Evolutionary conservation across 371 early-diverging fungal species (phyloP), one percentile per base, ranked within the genome.

Genomic region (Parasitella parasitica): DNA sequence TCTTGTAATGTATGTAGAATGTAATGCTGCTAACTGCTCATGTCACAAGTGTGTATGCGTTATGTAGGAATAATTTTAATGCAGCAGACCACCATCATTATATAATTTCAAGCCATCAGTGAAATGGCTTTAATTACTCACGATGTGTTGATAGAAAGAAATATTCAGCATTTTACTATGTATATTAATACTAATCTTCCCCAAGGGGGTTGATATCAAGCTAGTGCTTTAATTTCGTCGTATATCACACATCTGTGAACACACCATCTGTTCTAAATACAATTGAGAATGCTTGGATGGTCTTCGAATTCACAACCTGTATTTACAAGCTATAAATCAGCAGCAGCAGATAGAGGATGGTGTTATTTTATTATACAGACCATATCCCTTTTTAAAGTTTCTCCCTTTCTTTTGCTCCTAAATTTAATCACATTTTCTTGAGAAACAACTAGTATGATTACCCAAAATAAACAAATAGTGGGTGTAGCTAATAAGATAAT

Each of bases 381-480:
- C 22, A 46, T 13, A 22, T 46, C 24, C 46, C 46, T 46, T 46
- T 46, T 46, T 20, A 24, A 46, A 24, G 9, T 46, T 46, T 22
- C 46, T 46, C 46, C 46, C 46, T 46, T 54, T 15, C 35, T 54
- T 37, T 24, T 16, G 37, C 57, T 57, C 57, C 57, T 57, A 57
- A 43, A 24, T 39, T 46, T 12, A 39, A 27, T 50, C 51, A 46
- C 24, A 46, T 46, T 46, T 46, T 3, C 46, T 22, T 2, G 3
- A 46, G 46, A 46, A 46, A 24, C 46, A 46, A 24, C 46, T 46
- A 24, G 0, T 46, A 46, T 13, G 8, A 46, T 46, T 46, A 28
- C 18, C 51, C 51, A 30, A 50, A 50, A 30, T 50, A 50, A 50
- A 16, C 50, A 50, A 28, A 13, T 50, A 28, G 32, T 30, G 32